Base-by-base conservation (phyloP, 1,139 yeast genomes). In the Nakaseomyces uthaithaninus region DNA sequence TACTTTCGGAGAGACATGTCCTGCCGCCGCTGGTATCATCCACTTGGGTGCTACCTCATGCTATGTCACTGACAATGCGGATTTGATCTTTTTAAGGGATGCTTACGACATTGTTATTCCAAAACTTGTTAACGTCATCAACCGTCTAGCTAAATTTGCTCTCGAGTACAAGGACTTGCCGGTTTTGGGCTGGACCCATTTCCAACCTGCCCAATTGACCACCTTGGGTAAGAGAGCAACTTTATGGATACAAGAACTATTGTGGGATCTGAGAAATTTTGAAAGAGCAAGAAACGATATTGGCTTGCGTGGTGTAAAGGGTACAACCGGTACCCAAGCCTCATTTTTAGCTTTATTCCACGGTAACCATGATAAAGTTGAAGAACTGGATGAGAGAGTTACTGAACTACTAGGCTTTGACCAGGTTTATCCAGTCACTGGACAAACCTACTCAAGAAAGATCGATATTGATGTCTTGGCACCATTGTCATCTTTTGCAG, bases 1-100 rank as follows among this genome's bases (percentile, higher is more conserved):
- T 60, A 85, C 82, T 42, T 91, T 83, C 63, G 98, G 98, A 51
- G 74, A 80, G 53, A 77, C 84, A 24, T 84, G 94, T 57, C 99
- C 99, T 15, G 81, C 80, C 9, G 99, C 99, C 26, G 91, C 98
- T 33, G 97, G 97, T 53, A 89, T 91, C 64, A 91, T 91, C 59
- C 99, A 91, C 62, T 72, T 93, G 61, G 99, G 99, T 59, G 98
- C 99, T 33, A 91, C 99, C 31, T 87, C 96, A 4, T 91, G 99
- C 72, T 91, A 69, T 57, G 98, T 93, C 45, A 91, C 98, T 38
- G 99, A 91, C 65, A 91, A 91, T 59, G 99, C 99, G 40, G 99
- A 91, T 63, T 75, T 91, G 64, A 91, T 91, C 64, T 91, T 91
- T 66, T 71, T 91, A 58, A 80, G 99, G 65, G 95, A 89, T 57